A percentile compares a stretch with the other conserved stretches of the same genome.
Conservation (phyloP, 768 basidiomycete species). For the Suillus discolor region DNA sequence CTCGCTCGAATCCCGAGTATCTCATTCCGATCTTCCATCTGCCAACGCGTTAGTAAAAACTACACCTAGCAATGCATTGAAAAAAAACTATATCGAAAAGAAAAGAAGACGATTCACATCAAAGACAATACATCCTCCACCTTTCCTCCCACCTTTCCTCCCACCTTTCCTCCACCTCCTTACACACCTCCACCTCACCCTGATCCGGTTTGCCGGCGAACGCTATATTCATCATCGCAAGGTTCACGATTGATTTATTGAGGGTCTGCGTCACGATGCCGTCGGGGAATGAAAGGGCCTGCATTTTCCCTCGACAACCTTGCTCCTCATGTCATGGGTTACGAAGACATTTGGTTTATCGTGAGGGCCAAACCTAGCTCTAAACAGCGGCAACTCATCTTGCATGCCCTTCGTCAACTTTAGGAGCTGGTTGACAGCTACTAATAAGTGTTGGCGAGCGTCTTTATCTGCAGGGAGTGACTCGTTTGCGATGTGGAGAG, state of each 20-base stretch:
- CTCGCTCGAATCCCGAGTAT: too few relatives aligned
- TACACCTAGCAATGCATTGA: too few relatives aligned
- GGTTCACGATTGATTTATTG: conserved; percentile 44
- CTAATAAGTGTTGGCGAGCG: conserved; percentile 10
- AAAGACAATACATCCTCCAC: conserved; percentile 52
- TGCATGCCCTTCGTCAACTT: conserved; percentile 41
- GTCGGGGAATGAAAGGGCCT: conserved; percentile 24
- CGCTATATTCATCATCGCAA: conserved; percentile 56
- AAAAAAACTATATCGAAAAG: too few relatives aligned
- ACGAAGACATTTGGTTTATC: conserved; percentile 44
- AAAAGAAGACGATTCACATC: conserved; percentile 38
- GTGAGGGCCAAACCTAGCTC: conserved; percentile 47
- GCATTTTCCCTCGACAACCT: conserved; percentile 19
- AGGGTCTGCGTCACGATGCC: conserved; percentile 36
- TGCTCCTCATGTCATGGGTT: conserved; percentile 35
- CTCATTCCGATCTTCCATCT: conserved; percentile 38
- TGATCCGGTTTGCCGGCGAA: conserved; percentile 46
- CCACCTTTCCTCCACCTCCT: conserved; percentile 43
- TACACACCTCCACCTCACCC: conserved; percentile 46
- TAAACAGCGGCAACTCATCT: conserved; percentile 45
- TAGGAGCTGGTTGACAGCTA: conserved; percentile 39
- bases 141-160: conserved; percentile 45
- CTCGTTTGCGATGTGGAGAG: conserved; percentile 19
- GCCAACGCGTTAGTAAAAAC: neutral
- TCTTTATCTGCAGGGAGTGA: conserved; percentile 12